Evolutionary conservation across 2,329 filamentous ascomycete genomes (phyloP).

Genomic region (Exutisphaerella laricina): DNA sequence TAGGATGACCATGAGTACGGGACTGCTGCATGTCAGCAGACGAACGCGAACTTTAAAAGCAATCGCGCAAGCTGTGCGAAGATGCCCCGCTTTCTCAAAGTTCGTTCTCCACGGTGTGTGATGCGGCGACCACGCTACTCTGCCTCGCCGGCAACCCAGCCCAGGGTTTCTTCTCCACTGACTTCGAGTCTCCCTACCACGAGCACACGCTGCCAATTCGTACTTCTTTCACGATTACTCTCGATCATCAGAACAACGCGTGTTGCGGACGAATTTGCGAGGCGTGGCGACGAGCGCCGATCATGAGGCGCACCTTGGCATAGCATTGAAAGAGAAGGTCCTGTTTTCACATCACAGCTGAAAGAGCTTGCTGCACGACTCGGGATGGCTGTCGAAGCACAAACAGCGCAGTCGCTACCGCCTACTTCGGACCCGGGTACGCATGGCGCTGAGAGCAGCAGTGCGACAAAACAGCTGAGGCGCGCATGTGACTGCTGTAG

Average conservation of each 20-base stretch:
- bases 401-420: slow-evolving; percentile 7
- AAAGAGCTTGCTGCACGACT: slow-evolving; percentile 7
- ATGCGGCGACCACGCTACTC: not conserved
- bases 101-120: too few relatives aligned
- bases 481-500: slow-evolving; percentile 36
- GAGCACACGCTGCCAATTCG: not conserved
- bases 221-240: too few relatives aligned
- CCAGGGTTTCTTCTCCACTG: not conserved
- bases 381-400: slow-evolving; percentile 22
- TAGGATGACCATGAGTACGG: too few relatives aligned
- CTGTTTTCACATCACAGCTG: slow-evolving; percentile 12
- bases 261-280: not conserved
- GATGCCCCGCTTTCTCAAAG: too few relatives aligned
- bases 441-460: slow-evolving; percentile 6
- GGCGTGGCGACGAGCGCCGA: not conserved
- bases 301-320: not conserved
- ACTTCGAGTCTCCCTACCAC: not conserved
- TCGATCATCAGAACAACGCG: not conserved
- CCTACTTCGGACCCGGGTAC: slow-evolving; percentile 8
- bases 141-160: not conserved
- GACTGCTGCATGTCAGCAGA: too few relatives aligned
- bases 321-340: slow-evolving; percentile 10
- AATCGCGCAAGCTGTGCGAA: too few relatives aligned
- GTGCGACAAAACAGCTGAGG: slow-evolving; percentile 23
- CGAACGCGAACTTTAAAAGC: too few relatives aligned